A percentile compares a stretch with the other conserved stretches of the same genome.
These are phyloP conservation scores for Pulicaria dysenterica DNA, from an alignment of 129 eudicot genomes.

Conservation along the genomic window DNA sequence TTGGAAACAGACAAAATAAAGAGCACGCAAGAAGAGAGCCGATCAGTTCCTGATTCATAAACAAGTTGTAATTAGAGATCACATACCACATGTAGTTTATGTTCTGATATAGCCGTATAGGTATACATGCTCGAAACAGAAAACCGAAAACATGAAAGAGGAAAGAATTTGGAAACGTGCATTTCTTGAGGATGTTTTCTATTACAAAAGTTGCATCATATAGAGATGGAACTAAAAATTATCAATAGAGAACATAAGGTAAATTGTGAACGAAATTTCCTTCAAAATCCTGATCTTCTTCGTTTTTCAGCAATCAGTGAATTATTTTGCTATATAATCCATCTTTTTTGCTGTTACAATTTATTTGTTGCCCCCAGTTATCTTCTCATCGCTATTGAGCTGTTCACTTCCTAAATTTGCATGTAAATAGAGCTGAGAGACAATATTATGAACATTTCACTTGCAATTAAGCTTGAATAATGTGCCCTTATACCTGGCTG, in stretches of 20 bases:
- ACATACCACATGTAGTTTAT: constrained; percentile 9
- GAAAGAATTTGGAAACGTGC: constrained; percentile 4
- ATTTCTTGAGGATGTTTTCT: background rate
- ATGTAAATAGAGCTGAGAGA: background rate
- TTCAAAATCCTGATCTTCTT: background rate
- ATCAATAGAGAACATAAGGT: constrained; percentile 11
- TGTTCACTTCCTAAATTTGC: constrained; percentile 18
- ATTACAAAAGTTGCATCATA: constrained; percentile 12
- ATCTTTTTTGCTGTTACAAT: constrained; percentile 4
- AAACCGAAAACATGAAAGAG: background rate
- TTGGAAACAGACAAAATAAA: constrained; percentile 87
- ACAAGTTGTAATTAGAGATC: constrained; percentile 1
- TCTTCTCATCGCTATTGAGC: constrained; percentile 3
- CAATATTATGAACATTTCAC: background rate
- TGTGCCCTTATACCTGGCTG: constrained; percentile 55
- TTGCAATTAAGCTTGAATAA: background rate
- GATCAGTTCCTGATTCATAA: constrained; percentile 71
- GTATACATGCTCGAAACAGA: constrained; percentile 3
- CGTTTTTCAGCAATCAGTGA: constrained; percentile 7
- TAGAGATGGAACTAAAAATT: constrained; percentile 15
- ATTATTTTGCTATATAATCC: background rate
- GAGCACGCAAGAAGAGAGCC: constrained; percentile 89
- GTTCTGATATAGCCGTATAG: background rate
- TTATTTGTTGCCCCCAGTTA: background rate
- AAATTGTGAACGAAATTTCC: constrained; percentile 5